Evolutionary conservation across 495 filamentous ascomycete species (phyloP), one percentile per base, ranked within the genome.

Genomic region (Tuber calosporum): DNA sequence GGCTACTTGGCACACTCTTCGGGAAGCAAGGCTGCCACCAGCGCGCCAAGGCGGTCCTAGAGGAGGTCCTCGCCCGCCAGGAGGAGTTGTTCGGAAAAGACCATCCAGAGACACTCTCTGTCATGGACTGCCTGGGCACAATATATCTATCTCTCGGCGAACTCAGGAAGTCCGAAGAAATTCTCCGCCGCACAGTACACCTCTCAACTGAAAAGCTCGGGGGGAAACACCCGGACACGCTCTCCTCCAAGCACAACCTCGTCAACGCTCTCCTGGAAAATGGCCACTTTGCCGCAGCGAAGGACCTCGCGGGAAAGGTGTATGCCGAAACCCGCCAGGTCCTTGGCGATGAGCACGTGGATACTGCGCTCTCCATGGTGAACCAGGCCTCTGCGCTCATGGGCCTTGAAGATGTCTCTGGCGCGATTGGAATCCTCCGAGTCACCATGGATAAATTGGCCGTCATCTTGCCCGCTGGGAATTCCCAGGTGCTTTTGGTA

Each of bases 191-290:
- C 26, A 34, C 53, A 17, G 53, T 62, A 4, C n/a, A 30, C 53
- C 53, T 62, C 53, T 62, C 53, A 2, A 34, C 26, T 1, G 53
- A 62, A 34, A 62, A 34, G 30, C 53, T 62, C 30, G 53, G 53
- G 30, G 53, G 15, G 6, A 62, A 5, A 4, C 53, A 62, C 15
- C 53, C 53, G 53, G 53, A 62, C 53, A 62, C 53, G 53, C 53
- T 62, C 53, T 34, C 53, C 53, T 62, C 53, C 13, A 62, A 62
- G 26, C 53, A 62, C 53, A 62, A 62, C 53, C 53, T 62, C 34
- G 53, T 62, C 53, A 62, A 62, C 26, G 53, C 53, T 17, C 53
- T 62, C 53, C 53, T 62, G 26, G 30, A 0, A 62, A 62, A 19
- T 34, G 2, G 53, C 11, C 2, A 19, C 53, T 62, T 62, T 62